Conservation (phyloP, 2,329 filamentous ascomycete genomes). For the Penicillium sp. region DNA sequence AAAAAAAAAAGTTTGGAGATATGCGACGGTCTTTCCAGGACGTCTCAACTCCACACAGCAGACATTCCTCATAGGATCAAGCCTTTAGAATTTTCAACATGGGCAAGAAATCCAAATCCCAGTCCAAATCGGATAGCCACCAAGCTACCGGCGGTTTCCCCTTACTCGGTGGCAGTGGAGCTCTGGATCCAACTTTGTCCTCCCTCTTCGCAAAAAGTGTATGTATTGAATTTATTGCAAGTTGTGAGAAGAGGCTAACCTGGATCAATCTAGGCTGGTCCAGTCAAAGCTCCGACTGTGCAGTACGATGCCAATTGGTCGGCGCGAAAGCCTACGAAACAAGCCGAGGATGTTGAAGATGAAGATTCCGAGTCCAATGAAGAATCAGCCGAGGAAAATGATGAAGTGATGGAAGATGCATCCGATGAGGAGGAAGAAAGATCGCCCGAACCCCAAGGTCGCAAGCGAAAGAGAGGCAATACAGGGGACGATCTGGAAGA, state of each 20-base stretch:
- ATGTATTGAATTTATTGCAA: slow-evolving; percentile 38
- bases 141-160: slow-evolving; percentile 22
- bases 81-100: slow-evolving; percentile 16
- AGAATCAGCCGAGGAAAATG: slow-evolving; percentile 25
- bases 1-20: slow-evolving; percentile 25
- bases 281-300: slow-evolving; percentile 35
- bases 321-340: slow-evolving; percentile 6
- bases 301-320: slow-evolving; percentile 13
- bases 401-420: slow-evolving; percentile 41
- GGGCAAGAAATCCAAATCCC: slow-evolving; percentile 34
- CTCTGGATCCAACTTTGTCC: slow-evolving; percentile 62
- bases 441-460: slow-evolving; percentile 24
- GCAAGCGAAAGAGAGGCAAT: slow-evolving; percentile 52
- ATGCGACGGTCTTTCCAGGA: slow-evolving; percentile 10
- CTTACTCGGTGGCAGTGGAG: slow-evolving; percentile 55
- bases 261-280: slow-evolving; percentile 33
- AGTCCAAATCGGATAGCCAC: slow-evolving; percentile 22
- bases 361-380: slow-evolving; percentile 24
- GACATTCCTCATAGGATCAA: slow-evolving; percentile 1
- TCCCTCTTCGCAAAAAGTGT: slow-evolving; percentile 69
- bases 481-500: slow-evolving; percentile 44
- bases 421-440: slow-evolving; percentile 45
- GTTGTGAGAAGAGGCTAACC: neutral
- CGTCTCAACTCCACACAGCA: slow-evolving; percentile 10
- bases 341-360: slow-evolving; percentile 20